phyloP scores from a whole-genome alignment of 2,329 filamentous ascomycete species.

The Trichophyton mentagrophytes region DNA sequence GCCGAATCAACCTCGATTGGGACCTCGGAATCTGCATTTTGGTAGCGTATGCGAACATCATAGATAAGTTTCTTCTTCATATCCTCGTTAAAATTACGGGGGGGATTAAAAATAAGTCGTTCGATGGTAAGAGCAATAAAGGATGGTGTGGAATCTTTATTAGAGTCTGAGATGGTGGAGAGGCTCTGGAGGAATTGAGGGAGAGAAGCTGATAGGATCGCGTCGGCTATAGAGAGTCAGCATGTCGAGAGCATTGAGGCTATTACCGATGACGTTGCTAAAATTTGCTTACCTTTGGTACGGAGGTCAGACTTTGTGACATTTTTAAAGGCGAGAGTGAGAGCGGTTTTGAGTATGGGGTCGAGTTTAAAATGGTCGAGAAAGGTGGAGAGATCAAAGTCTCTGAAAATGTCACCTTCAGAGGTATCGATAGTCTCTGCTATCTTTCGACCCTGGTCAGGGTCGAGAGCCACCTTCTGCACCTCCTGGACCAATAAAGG shows the following conservation, averaged over 20 bases:
- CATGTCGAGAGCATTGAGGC: not conserved
- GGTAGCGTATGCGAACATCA: conserved; percentile 57
- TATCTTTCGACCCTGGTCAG: conserved; percentile 75
- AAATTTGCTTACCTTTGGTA: conserved; percentile 57
- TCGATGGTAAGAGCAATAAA: conserved; percentile 74
- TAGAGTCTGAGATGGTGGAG: conserved; percentile 49
- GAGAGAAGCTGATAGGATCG: conserved; percentile 73
- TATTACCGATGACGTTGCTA: not conserved
- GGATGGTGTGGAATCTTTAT: conserved; percentile 52
- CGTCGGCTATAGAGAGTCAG: conserved; percentile 53
- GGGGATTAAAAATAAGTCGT: conserved; percentile 74
- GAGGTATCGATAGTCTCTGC: conserved; percentile 84
- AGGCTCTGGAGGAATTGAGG: conserved; percentile 65
- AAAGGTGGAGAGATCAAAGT: conserved; percentile 92
- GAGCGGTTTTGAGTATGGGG: conserved; percentile 70
- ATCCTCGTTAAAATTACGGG: conserved; percentile 71
- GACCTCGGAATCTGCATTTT: conserved; percentile 36
- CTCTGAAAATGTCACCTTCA: conserved; percentile 85
- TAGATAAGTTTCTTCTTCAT: conserved; percentile 52
- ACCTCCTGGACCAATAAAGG: conserved; percentile 71
- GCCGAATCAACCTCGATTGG: conserved; percentile 32
- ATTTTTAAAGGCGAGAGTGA: conserved; percentile 79
- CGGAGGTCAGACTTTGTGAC: conserved; percentile 70
- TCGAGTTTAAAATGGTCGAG: conserved; percentile 94
- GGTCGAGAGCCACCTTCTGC: conserved; percentile 68